A percentile compares a stretch with the other conserved stretches of the same genome.
Conservation (phyloP, 257 asterid species). For the Penstemon davidsonii region DNA sequence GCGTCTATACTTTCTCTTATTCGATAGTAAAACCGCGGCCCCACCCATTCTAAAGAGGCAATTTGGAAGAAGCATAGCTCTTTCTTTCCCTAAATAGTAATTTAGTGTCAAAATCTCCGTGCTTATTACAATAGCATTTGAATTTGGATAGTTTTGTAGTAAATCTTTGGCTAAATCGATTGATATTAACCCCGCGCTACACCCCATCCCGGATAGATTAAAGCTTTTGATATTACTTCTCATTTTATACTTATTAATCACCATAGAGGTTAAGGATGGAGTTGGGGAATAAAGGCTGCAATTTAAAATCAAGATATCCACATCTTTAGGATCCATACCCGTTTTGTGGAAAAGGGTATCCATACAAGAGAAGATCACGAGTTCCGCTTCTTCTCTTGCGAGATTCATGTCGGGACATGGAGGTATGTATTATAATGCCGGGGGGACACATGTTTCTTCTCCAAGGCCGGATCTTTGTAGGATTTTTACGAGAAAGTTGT, state of each 20-base stretch:
- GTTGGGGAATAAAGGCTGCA: constrained; percentile 63
- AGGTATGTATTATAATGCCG: constrained; percentile 52
- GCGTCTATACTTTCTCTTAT: constrained; percentile 42
- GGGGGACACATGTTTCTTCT: constrained; percentile 57
- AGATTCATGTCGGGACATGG: constrained; percentile 35
- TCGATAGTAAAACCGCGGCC: constrained; percentile 46
- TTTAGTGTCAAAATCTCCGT: constrained; percentile 44
- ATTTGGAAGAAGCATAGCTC: constrained; percentile 55
- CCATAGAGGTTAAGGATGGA: constrained; percentile 65
- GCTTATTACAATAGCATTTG: constrained; percentile 55
- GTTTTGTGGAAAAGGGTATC: constrained; percentile 51
- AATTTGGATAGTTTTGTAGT: constrained; percentile 48
- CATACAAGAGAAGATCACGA: constrained; percentile 54
- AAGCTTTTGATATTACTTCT: constrained; percentile 57
- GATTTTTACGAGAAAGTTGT: constrained; percentile 53
- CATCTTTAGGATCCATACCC: constrained; percentile 37
- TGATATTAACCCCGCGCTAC: constrained; percentile 60
- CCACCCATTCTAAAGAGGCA: constrained; percentile 52
- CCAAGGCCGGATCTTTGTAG: constrained; percentile 67
- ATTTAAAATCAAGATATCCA: constrained; percentile 49
- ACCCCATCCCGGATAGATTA: constrained; percentile 73
- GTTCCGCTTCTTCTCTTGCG: constrained; percentile 51
- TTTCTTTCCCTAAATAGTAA: constrained; percentile 41
- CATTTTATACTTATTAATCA: constrained; percentile 57
- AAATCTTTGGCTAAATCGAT: constrained; percentile 58